Evolutionary conservation across 805 yeast genomes (phyloP).

Genomic region (Nakazawaea wickerhamii): DNA sequence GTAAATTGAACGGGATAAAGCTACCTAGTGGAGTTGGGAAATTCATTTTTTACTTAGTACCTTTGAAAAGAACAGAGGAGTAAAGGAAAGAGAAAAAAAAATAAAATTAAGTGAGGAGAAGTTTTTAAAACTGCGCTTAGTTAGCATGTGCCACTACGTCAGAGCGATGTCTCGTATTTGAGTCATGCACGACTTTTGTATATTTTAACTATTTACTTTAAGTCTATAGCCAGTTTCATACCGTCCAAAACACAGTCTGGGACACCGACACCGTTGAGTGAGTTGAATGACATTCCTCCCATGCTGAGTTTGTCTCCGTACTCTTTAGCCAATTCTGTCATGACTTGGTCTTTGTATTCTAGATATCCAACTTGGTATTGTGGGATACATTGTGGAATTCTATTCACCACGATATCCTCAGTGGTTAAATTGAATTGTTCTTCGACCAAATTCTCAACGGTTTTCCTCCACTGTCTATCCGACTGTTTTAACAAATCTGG

Average conservation of each 20-base stretch:
- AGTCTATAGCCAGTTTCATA: constrained; percentile 48
- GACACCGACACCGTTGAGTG: constrained; percentile 67
- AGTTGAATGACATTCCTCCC: constrained; percentile 76
- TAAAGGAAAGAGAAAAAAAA: too few relatives aligned
- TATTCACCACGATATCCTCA: constrained; percentile 13
- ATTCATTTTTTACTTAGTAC: too few relatives aligned
- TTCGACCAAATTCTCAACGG: constrained; percentile 14
- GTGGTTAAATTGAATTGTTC: constrained; percentile 33
- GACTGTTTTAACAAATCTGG: constrained; percentile 7
- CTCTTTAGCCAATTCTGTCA: constrained; percentile 25
- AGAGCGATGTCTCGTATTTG: too few relatives aligned
- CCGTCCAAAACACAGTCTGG: constrained; percentile 78
- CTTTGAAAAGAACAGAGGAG: too few relatives aligned
- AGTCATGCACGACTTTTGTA: not conserved
- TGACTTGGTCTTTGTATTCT: constrained; percentile 32
- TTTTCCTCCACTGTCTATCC: constrained; percentile 9
- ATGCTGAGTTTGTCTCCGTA: constrained; percentile 42
- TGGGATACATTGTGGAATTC: constrained; percentile 63
- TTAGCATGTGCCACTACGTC: too few relatives aligned
- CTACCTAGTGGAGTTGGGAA: too few relatives aligned
- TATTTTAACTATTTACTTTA: constrained; percentile 10
- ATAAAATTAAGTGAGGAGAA: too few relatives aligned
- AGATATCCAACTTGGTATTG: constrained; percentile 71
- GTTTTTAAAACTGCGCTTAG: too few relatives aligned
- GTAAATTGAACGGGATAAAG: too few relatives aligned